Conservation (phyloP, 192 early-diverging fungal species). For the Kickxella alabastrina region DNA sequence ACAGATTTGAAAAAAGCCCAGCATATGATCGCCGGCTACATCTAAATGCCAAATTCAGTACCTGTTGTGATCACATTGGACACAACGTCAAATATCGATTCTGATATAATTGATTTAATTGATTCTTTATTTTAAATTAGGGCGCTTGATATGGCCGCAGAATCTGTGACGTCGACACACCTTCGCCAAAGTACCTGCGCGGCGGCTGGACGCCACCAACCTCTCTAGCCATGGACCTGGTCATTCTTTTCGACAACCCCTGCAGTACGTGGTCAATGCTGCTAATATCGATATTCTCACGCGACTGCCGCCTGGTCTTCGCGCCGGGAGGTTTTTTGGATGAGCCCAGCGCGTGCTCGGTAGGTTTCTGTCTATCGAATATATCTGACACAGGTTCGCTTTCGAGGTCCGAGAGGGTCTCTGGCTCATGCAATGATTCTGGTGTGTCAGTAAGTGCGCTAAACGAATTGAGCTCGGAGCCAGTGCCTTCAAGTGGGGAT, state of each 20-base stretch:
- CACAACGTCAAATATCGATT: too few relatives aligned
- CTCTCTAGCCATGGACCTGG: constrained; percentile 44
- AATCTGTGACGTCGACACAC: constrained; percentile 41
- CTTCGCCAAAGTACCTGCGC: constrained; percentile 39
- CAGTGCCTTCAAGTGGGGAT: not conserved
- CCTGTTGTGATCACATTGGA: too few relatives aligned
- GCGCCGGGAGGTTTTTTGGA: constrained; percentile 5
- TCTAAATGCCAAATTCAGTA: too few relatives aligned
- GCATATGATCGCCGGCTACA: too few relatives aligned
- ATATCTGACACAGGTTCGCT: too few relatives aligned
- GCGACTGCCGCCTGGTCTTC: constrained; percentile 1
- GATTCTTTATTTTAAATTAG: constrained; percentile 1
- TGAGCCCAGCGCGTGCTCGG: not conserved
- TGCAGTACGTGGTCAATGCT: constrained; percentile 16
- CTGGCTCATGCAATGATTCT: too few relatives aligned
- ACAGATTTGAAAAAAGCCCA: too few relatives aligned
- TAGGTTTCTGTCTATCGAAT: not conserved
- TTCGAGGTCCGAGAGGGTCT: too few relatives aligned
- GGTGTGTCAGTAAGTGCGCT: too few relatives aligned
- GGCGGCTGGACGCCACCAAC: constrained; percentile 29
- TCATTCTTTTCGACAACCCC: constrained; percentile 28
- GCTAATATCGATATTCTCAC: constrained; percentile 6
- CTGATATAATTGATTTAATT: too few relatives aligned
- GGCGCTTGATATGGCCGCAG: constrained; percentile 9
- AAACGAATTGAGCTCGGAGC: not conserved